Base-by-base conservation (phyloP, 78 protist species). In the Monosiga brevicollis region DNA sequence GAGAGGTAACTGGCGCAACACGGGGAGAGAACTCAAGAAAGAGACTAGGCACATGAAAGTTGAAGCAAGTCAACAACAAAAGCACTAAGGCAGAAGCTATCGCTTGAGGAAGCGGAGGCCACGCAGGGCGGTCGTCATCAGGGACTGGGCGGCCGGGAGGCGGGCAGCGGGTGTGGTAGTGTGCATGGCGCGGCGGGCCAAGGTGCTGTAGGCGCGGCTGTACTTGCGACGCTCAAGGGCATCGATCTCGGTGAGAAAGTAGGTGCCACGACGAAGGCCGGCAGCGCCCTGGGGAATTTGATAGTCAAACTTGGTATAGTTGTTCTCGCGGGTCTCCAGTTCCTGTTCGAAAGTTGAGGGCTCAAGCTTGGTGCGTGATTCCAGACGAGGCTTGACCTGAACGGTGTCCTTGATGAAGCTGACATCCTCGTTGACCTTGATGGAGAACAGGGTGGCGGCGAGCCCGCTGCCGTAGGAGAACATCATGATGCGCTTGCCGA, bases 391-490 rank as follows among this genome's bases (percentile, higher is more conserved):
- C 75, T 34, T 38, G 26, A 94, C 62, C 49, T 90, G 90, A 41
- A 70, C 86, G 35, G 72, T 49, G 36, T 86, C n/a, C 37, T 2
- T 37, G 72, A n/a, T 1, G 37, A 75, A 80, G 74, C 76, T 71
- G n/a, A 85, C 86, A 43, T 81, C 85, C 42, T 89, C 71, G 54
- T 37, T 70, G 29, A 94, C 90, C 32, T 73, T 42, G 71, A 96
- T 55, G 38, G 93, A 87, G 88, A 91, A 96, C 84, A 95, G 84
- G 76, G 96, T 73, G 36, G 98, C 85, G 71, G 94, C 92, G 42
- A 95, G 73, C 38, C 99, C 99, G 0, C 96, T 92, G 54, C 99
- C 99, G 79, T 97, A 97, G 0, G 96, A 91, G 90, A 93, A 97
- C 39, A 91, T 54, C 62, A 93, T 9, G 11, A 94, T 86, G n/a